Conservation (phyloP, 1,284 basidiomycete genomes). For the Heterobasidion irregulare region DNA sequence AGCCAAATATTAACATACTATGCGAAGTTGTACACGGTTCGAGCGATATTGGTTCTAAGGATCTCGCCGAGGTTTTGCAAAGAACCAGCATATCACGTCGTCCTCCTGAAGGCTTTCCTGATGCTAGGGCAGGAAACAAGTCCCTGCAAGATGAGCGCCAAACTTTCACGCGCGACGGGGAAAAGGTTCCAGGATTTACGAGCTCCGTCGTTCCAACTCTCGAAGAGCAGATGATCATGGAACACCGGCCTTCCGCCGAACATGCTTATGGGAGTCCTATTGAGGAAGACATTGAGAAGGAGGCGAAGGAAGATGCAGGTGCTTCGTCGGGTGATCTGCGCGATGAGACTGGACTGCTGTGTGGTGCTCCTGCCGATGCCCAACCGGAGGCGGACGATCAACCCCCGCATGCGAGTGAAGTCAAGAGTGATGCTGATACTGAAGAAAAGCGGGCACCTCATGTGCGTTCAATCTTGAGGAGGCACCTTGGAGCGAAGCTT, state of each 20-base stretch:
- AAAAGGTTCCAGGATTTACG: slow-evolving; percentile 50
- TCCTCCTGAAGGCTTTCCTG: slow-evolving; percentile 19
- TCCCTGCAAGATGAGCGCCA: slow-evolving; percentile 42
- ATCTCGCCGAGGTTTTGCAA: slow-evolving; percentile 27
- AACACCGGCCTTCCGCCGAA: slow-evolving; percentile 23
- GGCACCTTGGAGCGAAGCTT: slow-evolving; percentile 45
- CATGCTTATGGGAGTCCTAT: slow-evolving; percentile 29
- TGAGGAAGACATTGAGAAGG: slow-evolving; percentile 18
- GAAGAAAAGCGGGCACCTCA: slow-evolving; percentile 43
- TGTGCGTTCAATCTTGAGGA: slow-evolving; percentile 43
- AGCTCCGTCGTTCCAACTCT: slow-evolving; percentile 62
- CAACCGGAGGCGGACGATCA: slow-evolving; percentile 36
- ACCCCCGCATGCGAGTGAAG: slow-evolving; percentile 33
- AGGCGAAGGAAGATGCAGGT: slow-evolving; percentile 9
- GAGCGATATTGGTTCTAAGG: slow-evolving; percentile 28
- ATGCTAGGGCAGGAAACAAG: slow-evolving; percentile 31
- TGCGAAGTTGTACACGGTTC: slow-evolving; percentile 32
- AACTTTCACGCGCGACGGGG: slow-evolving; percentile 44
- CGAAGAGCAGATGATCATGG: slow-evolving; percentile 58
- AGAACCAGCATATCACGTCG: slow-evolving; percentile 30
- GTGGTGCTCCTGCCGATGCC: slow-evolving; percentile 49
- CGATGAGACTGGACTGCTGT: slow-evolving; percentile 33
- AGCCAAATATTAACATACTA: neutral
- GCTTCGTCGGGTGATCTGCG: slow-evolving; percentile 25
- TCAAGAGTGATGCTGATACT: slow-evolving; percentile 37